Evolutionary conservation across 1,284 basidiomycete species (phyloP), one percentile per base, ranked within the genome.

Genomic region (Cystobasidium pallidum): DNA sequence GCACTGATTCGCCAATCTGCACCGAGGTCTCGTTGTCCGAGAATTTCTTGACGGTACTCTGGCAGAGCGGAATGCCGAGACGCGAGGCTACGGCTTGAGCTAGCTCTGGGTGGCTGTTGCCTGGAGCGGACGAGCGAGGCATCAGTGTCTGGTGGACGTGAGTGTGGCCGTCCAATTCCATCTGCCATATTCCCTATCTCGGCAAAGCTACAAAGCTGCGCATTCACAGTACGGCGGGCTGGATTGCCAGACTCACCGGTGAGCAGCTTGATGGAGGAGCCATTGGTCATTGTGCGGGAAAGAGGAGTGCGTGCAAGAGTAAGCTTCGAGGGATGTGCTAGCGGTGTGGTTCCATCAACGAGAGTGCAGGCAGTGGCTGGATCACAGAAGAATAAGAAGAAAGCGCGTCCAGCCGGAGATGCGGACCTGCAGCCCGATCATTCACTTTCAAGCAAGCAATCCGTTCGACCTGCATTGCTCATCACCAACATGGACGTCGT

Each of bases 51-150:
- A 95, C 92, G 72, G 89, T 90, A 82, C 90, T 92, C 66, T 91
- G 90, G 39, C 93, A 94, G 77, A 98, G 86, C 75, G 88, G 86
- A 66, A 95, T 89, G 79, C 92, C 92, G 77, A 99, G 91, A 82
- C 94, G 89, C 84, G 94, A 89, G 79, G 93, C 91, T 81, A 99
- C 93, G 74, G 89, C 86, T 81, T 91, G 87, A 80, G 95, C 95
- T 83, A 99, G 90, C 86, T 93, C 91, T 76, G 94, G 93, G 84
- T 99, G 95, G 82, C 92, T 93, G 85, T 97, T 99, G 82, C 95
- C 94, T 97, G 83, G 43, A 73, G 7, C 13, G 41, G 24, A 41
- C 51, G 2, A 21, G 24, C 17, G 15, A 26, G 54, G 41, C 34
- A 26, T 43, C 36, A 47, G 58, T 43, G 1, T 30, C 36, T 4